phyloP scores from a whole-genome alignment of 805 yeast genomes.

The Jamesozyma lodderae region DNA sequence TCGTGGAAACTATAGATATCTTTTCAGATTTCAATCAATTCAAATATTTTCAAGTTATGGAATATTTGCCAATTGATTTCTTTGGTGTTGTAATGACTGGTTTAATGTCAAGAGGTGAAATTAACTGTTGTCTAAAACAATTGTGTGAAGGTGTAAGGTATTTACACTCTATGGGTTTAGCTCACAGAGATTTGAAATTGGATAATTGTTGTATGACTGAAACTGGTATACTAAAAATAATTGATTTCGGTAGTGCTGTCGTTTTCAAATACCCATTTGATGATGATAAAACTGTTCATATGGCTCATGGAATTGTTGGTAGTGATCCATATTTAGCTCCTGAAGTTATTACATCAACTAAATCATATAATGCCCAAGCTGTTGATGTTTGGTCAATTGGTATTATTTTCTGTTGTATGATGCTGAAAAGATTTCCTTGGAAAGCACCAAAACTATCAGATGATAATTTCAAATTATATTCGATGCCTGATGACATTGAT shows the following conservation, averaged over 20 bases:
- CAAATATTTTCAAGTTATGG: conserved; percentile 76
- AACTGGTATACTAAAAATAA: conserved; percentile 65
- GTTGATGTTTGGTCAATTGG: conserved; percentile 84
- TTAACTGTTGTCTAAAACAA: conserved; percentile 74
- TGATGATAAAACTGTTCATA: conserved; percentile 36
- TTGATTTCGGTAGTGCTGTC: conserved; percentile 80
- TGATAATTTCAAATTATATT: conserved; percentile 58
- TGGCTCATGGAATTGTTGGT: conserved; percentile 72
- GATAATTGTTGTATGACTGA: conserved; percentile 75
- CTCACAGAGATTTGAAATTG: conserved; percentile 74
- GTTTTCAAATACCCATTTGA: conserved; percentile 73
- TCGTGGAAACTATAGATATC: conserved; percentile 70
- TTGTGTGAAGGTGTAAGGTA: conserved; percentile 63
- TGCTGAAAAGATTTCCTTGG: conserved; percentile 80
- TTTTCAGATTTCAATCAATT: conserved; percentile 47
- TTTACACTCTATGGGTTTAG: conserved; percentile 67
- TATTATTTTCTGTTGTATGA: conserved; percentile 80
- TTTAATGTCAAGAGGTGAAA: conserved; percentile 70
- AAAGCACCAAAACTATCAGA: conserved; percentile 61
- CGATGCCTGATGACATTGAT: conserved; percentile 59
- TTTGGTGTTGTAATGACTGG: conserved; percentile 85
- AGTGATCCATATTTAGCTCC: conserved; percentile 85
- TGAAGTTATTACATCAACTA: conserved; percentile 48
- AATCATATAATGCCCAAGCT: conserved; percentile 62
- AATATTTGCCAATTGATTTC: conserved; percentile 75